Base-by-base conservation (phyloP, 805 yeast genomes). In the Saturnispora quitensis region DNA sequence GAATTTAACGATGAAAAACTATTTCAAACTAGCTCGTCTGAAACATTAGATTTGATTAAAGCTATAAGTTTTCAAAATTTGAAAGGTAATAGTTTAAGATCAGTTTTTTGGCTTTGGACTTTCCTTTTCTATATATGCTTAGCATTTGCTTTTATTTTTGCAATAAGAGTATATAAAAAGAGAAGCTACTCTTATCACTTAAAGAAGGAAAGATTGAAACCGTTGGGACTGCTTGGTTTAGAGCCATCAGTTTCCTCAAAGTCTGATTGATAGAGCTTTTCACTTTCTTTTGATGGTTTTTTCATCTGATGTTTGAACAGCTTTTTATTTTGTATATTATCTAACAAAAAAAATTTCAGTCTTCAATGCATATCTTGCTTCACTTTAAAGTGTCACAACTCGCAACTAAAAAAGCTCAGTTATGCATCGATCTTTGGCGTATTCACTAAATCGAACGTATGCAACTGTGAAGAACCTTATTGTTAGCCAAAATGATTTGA, bases 141-240 rank as follows among this genome's bases (percentile, higher is more conserved):
- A 13, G 38, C 43, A 7, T 1, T 27, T 22, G 28, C 31, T 27
- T 10, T 35, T 13, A 33, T 20, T 9, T 3, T 35, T n/a, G 5
- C 27, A 15, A 7, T 28, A 13, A 43, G 28, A 31, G 5, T 34
- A 6, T 35, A 42, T 17, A 48, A 24, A 27, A 17, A 22, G 13
- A 27, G 51, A 43, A 24, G 24, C 3, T 20, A 24, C 8, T 6
- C 40, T 9, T 43, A 45, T 15, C n/a, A n/a, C 9, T 9, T 51
- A 1, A 43, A 42, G 18, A n/a, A 10, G 8, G 59, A 58, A 38
- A 58, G 45, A 27, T 45, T 53, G 48, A 58, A 50, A 43, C 55
- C 56, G 5, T 25, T 58, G 1, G 60, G 60, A 3, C 45, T 58
- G 10, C 34, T 58, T 7, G 60, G 60, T 12, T 24, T 56, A 5